Evolutionary conservation across 108 stramenopile species (phyloP), one percentile per base, ranked within the genome.

Genomic region (Skeletonema costatum): DNA sequence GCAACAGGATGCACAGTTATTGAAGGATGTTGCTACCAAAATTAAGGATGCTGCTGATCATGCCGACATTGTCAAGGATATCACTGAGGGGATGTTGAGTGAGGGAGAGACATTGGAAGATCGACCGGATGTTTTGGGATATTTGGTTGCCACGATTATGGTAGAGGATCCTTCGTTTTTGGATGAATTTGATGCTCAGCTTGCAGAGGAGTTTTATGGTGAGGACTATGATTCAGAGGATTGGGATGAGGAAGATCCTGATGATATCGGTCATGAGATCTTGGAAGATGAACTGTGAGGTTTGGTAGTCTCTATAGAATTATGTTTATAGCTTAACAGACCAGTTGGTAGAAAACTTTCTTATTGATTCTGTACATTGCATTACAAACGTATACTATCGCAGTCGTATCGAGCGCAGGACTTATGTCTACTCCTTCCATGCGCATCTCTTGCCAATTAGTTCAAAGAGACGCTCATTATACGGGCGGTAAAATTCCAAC

Each of bases 391-490:
- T 25, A 29, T 2, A 56, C 39, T 25, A 10, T 25, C 19, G 2
- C 53, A 56, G 25, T 25, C 9, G 17, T n/a, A n/a, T n/a, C 6
- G 51, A 56, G 21, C 8, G 53, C 19, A 56, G n/a, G 25, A 25
- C 25, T 10, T 8, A 11, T n/a, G 21, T 25, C 53, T 56, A 56
- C 39, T 42, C 41, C 14, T 79, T 50, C 91, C 94, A 92, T 12
- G 85, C 32, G 59, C 94, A 95, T 59, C 90, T 69, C 59, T 82
- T 82, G 5, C 92, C 92, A 59, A 84, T 84, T 31, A 93, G 76
- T 9, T 76, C 48, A 71, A 95, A 95, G 9, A 95, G 71, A 31
- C 94, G 89, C 80, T 95, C 92, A 69, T 93, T 95, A 77, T 83
- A 90, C 0, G 94, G 92, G 12, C 71, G 61, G 35, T 90, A 60